These are phyloP conservation scores for Phytophthora kernoviae DNA, from an alignment of 352 stramenopile species.

Conservation along the genomic window DNA sequence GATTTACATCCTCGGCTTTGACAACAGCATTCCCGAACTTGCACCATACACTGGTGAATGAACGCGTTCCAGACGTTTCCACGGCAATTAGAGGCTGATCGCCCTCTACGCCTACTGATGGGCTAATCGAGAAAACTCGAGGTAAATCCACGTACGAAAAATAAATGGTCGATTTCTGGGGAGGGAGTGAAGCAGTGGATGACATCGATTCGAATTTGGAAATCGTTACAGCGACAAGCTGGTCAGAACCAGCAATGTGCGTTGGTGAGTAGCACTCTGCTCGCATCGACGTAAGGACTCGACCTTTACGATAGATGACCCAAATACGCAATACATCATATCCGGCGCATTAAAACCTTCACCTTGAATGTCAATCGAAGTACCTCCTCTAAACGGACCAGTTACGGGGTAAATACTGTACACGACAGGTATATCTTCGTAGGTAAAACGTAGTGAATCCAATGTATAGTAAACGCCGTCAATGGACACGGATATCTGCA, in stretches of 20 bases:
- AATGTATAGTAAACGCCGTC: constrained; percentile 40
- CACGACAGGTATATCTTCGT: constrained; percentile 46
- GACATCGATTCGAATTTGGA: constrained; percentile 18
- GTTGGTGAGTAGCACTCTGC: constrained; percentile 37
- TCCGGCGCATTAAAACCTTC: constrained; percentile 32
- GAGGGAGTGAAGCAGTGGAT: neutral
- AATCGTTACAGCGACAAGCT: constrained; percentile 34
- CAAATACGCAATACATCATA: constrained; percentile 47
- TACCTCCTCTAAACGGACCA: constrained; percentile 53
- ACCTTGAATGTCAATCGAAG: constrained; percentile 32
- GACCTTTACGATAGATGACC: constrained; percentile 26
- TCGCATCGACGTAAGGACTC: constrained; percentile 19
- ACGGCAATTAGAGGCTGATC: constrained; percentile 31
- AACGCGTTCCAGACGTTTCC: constrained; percentile 17
- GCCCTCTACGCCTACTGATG: constrained; percentile 16
- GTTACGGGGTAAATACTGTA: constrained; percentile 44
- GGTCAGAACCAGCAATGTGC: constrained; percentile 8
- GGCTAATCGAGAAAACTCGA: constrained; percentile 23
- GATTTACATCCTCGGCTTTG: constrained; percentile 9
- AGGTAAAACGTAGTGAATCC: constrained; percentile 32
- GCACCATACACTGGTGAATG: constrained; percentile 29
- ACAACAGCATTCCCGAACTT: constrained; percentile 41
- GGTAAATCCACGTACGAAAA: constrained; percentile 49
- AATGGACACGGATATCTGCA: constrained; percentile 30
- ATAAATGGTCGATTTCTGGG: constrained; percentile 16